phyloP scores from a whole-genome alignment of 2,329 filamentous ascomycete species.

The Colletotrichum sp. region DNA sequence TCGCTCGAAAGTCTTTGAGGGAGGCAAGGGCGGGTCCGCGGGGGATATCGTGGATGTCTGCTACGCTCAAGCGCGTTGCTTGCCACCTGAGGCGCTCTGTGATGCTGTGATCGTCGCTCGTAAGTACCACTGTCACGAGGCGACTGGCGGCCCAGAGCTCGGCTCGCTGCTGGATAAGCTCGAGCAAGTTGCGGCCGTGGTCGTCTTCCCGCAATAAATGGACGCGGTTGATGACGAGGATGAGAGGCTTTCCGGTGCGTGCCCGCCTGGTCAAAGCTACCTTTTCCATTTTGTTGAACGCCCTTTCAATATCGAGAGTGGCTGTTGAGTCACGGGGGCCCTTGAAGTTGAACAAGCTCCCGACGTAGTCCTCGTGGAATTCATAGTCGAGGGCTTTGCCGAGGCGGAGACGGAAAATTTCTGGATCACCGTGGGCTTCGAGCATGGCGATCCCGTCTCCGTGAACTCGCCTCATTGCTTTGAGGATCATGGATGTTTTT shows the following conservation, averaged over 20 bases:
- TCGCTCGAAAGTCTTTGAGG: constrained; percentile 76
- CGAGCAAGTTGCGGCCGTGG: constrained; percentile 89
- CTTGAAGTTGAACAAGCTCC: constrained; percentile 87
- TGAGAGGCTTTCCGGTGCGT: constrained; percentile 68
- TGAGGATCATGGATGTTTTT: constrained; percentile 94
- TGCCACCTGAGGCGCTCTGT: constrained; percentile 93
- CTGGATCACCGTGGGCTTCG: constrained; percentile 91
- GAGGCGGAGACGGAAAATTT: constrained; percentile 93
- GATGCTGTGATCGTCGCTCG: constrained; percentile 98
- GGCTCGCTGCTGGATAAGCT: constrained; percentile 92
- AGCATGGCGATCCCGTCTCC: constrained; percentile 93
- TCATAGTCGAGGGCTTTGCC: constrained; percentile 96
- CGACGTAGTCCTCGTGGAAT: constrained; percentile 97
- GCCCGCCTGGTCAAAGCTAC: constrained; percentile 73
- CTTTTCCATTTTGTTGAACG: constrained; percentile 97
- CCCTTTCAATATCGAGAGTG: constrained; percentile 91
- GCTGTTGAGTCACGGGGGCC: constrained; percentile 92
- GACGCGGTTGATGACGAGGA: constrained; percentile 94
- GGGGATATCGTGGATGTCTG: constrained; percentile 82
- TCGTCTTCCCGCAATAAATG: constrained; percentile 92
- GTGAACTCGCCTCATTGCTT: constrained; percentile 91
- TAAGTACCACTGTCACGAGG: constrained; percentile 91
- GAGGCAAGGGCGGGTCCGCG: constrained; percentile 80
- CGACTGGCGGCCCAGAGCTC: constrained; percentile 97
- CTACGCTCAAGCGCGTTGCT: constrained; percentile 91